Percentiles rank a stretch among this genome's conserved stretches.
phyloP scores from a whole-genome alignment of 1,284 basidiomycete species.

The Ganoderma boninense region DNA sequence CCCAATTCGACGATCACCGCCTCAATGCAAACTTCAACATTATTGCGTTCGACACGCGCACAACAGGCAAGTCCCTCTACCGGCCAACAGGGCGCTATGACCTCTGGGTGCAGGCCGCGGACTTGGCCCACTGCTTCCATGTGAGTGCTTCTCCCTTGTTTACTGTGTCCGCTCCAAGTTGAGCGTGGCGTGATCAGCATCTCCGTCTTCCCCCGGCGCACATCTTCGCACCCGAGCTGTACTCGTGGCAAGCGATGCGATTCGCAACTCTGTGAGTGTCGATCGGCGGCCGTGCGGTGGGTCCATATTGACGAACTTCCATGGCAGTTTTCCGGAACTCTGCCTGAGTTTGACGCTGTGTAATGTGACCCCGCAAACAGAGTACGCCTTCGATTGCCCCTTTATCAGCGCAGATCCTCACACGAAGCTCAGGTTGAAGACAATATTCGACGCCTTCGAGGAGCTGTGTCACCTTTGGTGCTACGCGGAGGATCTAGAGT shows the following conservation, averaged over 20 bases:
- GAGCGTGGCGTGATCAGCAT: constrained; percentile 47
- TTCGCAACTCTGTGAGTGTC: constrained; percentile 65
- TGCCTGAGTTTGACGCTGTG: constrained; percentile 72
- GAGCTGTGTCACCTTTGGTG: constrained; percentile 72
- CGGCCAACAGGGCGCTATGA: constrained; percentile 66
- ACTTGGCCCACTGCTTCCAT: constrained; percentile 70
- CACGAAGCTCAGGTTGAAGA: constrained; percentile 55
- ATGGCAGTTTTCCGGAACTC: constrained; percentile 71
- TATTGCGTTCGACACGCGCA: constrained; percentile 76
- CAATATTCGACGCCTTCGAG: constrained; percentile 65
- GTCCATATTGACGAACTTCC: constrained; percentile 14
- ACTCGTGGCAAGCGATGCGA: constrained; percentile 53
- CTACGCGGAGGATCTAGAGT: constrained; percentile 70
- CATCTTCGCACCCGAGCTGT: constrained; percentile 67
- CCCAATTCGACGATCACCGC: constrained; percentile 73
- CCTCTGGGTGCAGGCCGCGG: constrained; percentile 79
- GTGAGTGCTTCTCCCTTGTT: constrained; percentile 45
- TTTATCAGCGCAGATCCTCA: constrained; percentile 14
- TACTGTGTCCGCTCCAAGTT: constrained; percentile 5
- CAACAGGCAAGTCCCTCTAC: constrained; percentile 66
- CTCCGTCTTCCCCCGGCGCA: constrained; percentile 73
- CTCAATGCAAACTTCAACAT: constrained; percentile 66
- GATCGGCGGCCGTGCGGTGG: not conserved
- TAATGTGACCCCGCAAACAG: constrained; percentile 71
- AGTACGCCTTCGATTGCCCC: constrained; percentile 54